Conservation (phyloP, 345 rosid species). For the Sonneratia caseolaris region DNA sequence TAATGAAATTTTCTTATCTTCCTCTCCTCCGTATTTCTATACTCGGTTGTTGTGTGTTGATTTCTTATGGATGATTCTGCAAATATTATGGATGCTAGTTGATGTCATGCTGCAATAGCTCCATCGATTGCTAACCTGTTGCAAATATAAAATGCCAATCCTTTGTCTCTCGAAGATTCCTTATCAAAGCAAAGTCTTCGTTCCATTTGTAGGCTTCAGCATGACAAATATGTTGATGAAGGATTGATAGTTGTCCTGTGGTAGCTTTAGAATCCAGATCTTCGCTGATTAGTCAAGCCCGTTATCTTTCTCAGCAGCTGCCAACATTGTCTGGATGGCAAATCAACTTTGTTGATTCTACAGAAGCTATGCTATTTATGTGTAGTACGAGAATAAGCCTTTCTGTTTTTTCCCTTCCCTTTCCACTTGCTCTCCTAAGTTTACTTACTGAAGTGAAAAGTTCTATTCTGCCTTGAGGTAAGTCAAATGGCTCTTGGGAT, state of each 20-base stretch:
- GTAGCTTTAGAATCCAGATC: neutral
- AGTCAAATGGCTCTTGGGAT: slow-evolving; percentile 60
- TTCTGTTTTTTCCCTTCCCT: neutral
- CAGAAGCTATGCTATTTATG: slow-evolving; percentile 55
- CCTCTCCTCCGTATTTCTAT: neutral
- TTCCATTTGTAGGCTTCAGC: neutral
- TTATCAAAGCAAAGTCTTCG: neutral
- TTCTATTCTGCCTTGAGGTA: slow-evolving; percentile 29
- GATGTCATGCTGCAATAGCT: neutral
- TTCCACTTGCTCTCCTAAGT: neutral
- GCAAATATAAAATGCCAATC: neutral
- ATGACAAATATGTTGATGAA: neutral
- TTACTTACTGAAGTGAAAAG: neutral
- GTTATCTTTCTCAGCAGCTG: slow-evolving; percentile 24
- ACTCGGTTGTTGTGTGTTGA: slow-evolving; percentile 70
- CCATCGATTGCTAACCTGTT: neutral
- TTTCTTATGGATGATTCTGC: slow-evolving; percentile 65
- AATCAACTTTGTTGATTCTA: slow-evolving; percentile 57
- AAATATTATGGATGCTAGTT: slow-evolving; percentile 23
- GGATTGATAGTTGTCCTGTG: neutral
- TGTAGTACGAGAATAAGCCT: neutral
- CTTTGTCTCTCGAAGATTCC: neutral
- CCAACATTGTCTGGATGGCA: slow-evolving; percentile 68
- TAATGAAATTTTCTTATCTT: no score
- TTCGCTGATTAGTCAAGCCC: neutral